Conservation (phyloP, 1,139 yeast genomes). For the Nakaseomyces bracarensis region DNA sequence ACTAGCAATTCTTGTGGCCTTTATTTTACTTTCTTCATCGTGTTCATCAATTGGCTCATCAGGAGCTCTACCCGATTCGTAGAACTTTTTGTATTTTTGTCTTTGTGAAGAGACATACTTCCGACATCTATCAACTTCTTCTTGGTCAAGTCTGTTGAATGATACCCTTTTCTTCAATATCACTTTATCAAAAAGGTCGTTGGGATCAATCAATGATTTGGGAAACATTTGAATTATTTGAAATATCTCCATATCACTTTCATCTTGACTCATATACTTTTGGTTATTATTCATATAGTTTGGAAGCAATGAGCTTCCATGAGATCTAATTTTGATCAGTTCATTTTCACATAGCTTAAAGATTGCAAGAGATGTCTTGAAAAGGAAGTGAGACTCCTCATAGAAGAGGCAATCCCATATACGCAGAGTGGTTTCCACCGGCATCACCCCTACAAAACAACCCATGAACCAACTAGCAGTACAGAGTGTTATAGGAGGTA, state of each 20-base stretch:
- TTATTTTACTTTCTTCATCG: slow-evolving; percentile 7
- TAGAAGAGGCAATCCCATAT: slow-evolving; percentile 94
- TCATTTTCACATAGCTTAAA: slow-evolving; percentile 69
- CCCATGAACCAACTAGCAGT: slow-evolving; percentile 99
- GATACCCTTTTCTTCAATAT: slow-evolving; percentile 65
- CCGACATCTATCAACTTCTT: slow-evolving; percentile 69
- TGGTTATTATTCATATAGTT: slow-evolving; percentile 5
- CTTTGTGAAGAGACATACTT: slow-evolving; percentile 65
- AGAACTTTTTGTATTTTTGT: slow-evolving; percentile 34
- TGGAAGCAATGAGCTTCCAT: slow-evolving; percentile 2
- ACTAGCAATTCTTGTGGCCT: slow-evolving; percentile 18
- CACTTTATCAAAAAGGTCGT: slow-evolving; percentile 59
- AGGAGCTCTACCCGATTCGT: slow-evolving; percentile 5
- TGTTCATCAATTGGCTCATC: background rate
- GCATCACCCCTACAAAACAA: slow-evolving; percentile 77
- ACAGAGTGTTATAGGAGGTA: slow-evolving; percentile 87
- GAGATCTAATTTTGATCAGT: slow-evolving; percentile 35
- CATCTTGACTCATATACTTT: slow-evolving; percentile 16
- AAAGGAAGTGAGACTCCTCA: slow-evolving; percentile 82
- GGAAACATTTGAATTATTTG: slow-evolving; percentile 83
- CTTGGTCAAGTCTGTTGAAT: slow-evolving; percentile 69
- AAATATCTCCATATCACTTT: slow-evolving; percentile 77
- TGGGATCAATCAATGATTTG: slow-evolving; percentile 61
- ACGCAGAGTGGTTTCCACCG: slow-evolving; percentile 76
- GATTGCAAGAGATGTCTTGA: slow-evolving; percentile 76